Conservation (phyloP, 1,284 basidiomycete genomes). For the Microbotryum violaceum region DNA sequence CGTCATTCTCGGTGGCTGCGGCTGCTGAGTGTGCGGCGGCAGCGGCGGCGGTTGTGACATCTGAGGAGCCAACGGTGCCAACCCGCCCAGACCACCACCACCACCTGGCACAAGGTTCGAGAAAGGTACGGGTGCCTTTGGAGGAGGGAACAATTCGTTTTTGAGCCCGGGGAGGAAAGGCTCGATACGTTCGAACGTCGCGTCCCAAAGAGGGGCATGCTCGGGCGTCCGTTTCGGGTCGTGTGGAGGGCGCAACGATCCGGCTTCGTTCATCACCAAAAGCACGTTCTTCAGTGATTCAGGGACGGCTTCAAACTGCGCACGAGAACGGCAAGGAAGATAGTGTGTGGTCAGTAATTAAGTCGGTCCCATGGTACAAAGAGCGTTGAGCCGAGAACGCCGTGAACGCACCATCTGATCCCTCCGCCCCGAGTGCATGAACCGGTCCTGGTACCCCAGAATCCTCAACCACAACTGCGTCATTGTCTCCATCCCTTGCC, state of each 20-base stretch:
- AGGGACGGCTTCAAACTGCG: constrained; percentile 81
- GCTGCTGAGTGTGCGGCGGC: too few relatives aligned
- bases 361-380: background rate
- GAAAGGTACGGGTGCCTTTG: constrained; percentile 8
- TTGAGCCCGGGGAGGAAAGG: constrained; percentile 83
- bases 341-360: background rate
- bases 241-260: constrained; percentile 67
- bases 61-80: too few relatives aligned
- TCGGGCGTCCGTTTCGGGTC: constrained; percentile 54
- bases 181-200: constrained; percentile 75
- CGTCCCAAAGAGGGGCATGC: constrained; percentile 71
- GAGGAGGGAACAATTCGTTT: constrained; percentile 13
- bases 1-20: too few relatives aligned
- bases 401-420: constrained; percentile 68
- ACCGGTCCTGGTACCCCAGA: constrained; percentile 78
- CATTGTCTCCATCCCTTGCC: constrained; percentile 55
- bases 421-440: constrained; percentile 75
- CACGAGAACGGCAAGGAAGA: background rate
- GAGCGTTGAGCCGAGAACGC: background rate
- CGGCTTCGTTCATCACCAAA: constrained; percentile 86
- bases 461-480: constrained; percentile 79
- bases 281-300: constrained; percentile 96
- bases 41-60: too few relatives aligned
- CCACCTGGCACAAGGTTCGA: background rate
- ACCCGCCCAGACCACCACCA: too few relatives aligned